Base-by-base conservation (phyloP, 2,329 filamentous ascomycete genomes). In the Cordyceps tenuipes region DNA sequence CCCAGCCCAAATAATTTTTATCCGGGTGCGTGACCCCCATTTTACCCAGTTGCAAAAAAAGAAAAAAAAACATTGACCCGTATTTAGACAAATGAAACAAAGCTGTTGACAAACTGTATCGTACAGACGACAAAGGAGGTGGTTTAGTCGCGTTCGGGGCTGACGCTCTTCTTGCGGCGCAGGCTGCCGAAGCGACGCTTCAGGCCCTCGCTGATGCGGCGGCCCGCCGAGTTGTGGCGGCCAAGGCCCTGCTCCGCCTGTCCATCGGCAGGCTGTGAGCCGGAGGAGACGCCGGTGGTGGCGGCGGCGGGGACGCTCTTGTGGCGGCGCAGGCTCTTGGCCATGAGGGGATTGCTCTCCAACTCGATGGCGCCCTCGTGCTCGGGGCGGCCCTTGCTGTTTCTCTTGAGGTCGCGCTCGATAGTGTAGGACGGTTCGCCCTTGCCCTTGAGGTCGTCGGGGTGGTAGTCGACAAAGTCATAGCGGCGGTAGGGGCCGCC, bases 401-500 rank as follows among this genome's bases (percentile, higher is more conserved):
- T 79, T 29, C 82, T 80, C 70, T 88, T 89, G 23, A 86, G 73
- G 1, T 83, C 82, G 63, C 82, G 82, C 66, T 93, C 90, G 39
- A 88, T 79, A 8, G 84, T 83, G 73, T 82, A 94, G 2, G 82
- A 84, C 2, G 89, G 88, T 69, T 93, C 89, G 49, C 88, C 88
- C 73, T 94, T 91, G 68, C 90, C 90, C 72, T 93, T 92, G 63
- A 90, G 79, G 68, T 95, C 90, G 49, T 88, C 83, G 6, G 87
- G 86, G 60, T 84, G 82, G 71, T 95, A 94, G 66, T 82, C 69
- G 65, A 89, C 71, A 54, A 84, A 85, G 4, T 86, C 82, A 77
- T 85, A 93, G 51, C 90, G 82, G 75, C 85, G 88, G 69, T 94
- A 96, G 15, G 88, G 80, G n/a, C 87, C 89, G 17, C 89, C 89